Evolutionary conservation across 345 rosid genomes (phyloP).

Genomic region (Eutrema yunnanense): DNA sequence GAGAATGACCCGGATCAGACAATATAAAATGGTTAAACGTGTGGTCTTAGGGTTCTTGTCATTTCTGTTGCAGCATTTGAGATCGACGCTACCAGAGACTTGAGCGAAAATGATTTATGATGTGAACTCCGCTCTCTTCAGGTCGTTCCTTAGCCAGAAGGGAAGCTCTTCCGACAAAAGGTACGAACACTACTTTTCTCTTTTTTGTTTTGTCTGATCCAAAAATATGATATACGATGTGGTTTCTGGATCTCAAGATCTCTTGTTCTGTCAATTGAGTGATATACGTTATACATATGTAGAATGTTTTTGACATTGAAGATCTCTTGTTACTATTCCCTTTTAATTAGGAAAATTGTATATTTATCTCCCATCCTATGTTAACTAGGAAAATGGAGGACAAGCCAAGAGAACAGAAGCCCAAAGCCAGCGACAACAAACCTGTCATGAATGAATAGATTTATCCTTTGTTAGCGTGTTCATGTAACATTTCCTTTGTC

Average conservation of each 20-base stretch:
- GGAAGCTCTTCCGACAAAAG: slow-evolving; percentile 90
- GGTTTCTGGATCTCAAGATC: neutral
- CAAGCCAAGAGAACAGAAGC: slow-evolving; percentile 88
- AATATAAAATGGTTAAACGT: slow-evolving; percentile 4
- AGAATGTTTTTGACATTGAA: no score
- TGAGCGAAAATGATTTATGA: slow-evolving; percentile 74
- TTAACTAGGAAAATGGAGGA: slow-evolving; percentile 77
- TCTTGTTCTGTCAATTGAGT: neutral
- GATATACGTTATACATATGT: no score
- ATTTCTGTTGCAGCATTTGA: slow-evolving; percentile 1
- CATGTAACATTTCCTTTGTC: neutral
- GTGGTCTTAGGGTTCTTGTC: slow-evolving; percentile 1
- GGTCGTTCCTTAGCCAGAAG: slow-evolving; percentile 93
- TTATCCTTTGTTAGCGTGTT: neutral
- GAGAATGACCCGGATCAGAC: neutral
- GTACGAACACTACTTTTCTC: slow-evolving; percentile 23
- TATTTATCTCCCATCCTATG: neutral
- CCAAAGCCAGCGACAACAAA: slow-evolving; percentile 91
- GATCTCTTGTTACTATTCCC: no score
- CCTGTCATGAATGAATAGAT: slow-evolving; percentile 64
- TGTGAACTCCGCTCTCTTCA: slow-evolving; percentile 88
- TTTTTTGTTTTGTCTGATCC: neutral
- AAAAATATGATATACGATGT: neutral
- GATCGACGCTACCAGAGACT: neutral
- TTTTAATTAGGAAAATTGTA: no score